These are phyloP conservation scores for Podospora pseudopauciseta DNA, from an alignment of 495 filamentous ascomycete genomes.

Conservation along the genomic window DNA sequence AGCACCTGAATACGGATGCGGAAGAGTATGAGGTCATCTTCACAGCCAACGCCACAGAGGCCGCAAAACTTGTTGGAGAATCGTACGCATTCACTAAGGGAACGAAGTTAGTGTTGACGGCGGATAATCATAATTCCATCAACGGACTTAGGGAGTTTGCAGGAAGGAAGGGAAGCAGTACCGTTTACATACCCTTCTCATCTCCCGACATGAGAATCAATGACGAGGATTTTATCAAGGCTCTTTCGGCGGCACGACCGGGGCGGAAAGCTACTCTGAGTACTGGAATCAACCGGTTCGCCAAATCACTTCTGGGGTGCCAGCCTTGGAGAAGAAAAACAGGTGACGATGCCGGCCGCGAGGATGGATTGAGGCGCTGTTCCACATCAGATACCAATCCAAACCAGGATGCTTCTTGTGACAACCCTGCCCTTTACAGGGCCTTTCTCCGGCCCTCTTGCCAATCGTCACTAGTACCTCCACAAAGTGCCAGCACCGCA, in stretches of 20 bases:
- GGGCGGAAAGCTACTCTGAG: neutral
- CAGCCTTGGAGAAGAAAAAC: neutral
- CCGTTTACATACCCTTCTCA: constrained; percentile 23
- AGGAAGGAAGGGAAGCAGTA: constrained; percentile 9
- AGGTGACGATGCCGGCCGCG: too few relatives aligned
- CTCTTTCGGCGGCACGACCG: constrained; percentile 10
- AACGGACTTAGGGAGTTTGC: constrained; percentile 36
- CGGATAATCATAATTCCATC: constrained; percentile 39
- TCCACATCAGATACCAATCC: too few relatives aligned
- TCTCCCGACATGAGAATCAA: constrained; percentile 21
- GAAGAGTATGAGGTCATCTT: constrained; percentile 61
- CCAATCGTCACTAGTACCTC: neutral
- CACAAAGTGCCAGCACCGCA: too few relatives aligned
- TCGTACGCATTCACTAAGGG: constrained; percentile 32
- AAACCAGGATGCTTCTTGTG: neutral
- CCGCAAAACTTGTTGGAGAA: constrained; percentile 55
- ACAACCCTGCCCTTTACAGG: neutral
- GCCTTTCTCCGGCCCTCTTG: neutral
- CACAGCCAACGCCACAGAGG: constrained; percentile 57
- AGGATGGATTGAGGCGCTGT: too few relatives aligned
- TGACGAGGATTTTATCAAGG: constrained; percentile 8
- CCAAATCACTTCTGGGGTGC: neutral
- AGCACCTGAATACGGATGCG: constrained; percentile 54
- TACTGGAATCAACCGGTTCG: neutral
- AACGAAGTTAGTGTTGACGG: constrained; percentile 24